Evolutionary conservation across 1,284 basidiomycete genomes (phyloP).

Genomic region (Puccinia triticina): DNA sequence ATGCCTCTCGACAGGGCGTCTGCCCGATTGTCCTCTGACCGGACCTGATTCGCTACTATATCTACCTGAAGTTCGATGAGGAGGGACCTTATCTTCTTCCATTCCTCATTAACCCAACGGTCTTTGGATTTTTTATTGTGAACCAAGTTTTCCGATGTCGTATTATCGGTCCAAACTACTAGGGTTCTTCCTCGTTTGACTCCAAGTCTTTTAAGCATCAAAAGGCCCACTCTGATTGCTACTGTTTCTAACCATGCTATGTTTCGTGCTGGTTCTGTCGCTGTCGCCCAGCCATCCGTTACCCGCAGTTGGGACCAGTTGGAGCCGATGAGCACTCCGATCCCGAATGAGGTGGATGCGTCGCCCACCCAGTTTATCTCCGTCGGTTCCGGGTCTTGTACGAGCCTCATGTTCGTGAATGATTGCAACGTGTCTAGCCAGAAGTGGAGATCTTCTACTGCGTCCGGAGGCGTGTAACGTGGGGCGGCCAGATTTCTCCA

Average conservation of each 20-base stretch:
- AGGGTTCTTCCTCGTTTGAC: background rate
- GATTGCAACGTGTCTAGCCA: background rate
- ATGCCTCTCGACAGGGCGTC: too few relatives aligned
- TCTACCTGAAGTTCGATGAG: background rate
- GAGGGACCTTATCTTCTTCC: background rate
- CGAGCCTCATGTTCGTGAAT: background rate
- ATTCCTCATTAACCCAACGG: background rate
- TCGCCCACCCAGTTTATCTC: constrained; percentile 4
- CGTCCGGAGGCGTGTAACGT: background rate
- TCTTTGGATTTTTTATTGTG: background rate
- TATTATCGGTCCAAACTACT: constrained; percentile 7
- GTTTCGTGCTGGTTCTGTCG: too few relatives aligned
- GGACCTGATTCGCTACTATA: too few relatives aligned
- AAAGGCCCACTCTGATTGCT: background rate
- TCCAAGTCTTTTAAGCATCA: background rate
- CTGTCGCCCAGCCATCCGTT: background rate
- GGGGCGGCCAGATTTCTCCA: background rate
- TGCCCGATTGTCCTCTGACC: too few relatives aligned
- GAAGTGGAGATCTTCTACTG: background rate
- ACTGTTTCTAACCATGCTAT: constrained; percentile 15
- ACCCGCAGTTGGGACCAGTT: background rate
- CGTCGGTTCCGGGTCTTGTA: background rate
- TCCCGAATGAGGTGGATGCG: background rate
- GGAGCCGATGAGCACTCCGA: background rate
- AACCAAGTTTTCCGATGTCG: background rate